A percentile compares a stretch with the other conserved stretches of the same genome.
Conservation (phyloP, 2,329 filamentous ascomycete genomes). For the Neophaeococcomyces aloes region DNA sequence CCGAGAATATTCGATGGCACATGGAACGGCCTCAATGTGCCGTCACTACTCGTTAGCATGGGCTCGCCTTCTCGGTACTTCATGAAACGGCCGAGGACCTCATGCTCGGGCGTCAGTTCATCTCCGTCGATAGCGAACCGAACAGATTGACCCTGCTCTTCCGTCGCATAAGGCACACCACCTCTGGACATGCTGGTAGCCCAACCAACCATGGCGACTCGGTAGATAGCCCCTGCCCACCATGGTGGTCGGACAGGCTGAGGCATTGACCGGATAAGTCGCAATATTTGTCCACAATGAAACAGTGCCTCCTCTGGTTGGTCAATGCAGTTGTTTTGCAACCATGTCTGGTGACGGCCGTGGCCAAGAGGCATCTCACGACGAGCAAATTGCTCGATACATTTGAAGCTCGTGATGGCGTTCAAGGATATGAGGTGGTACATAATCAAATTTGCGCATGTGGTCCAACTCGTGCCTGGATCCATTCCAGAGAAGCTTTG, state of each 20-base stretch:
- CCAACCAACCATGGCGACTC: slow-evolving; percentile 55
- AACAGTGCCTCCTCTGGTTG: slow-evolving; percentile 54
- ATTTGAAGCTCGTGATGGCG: slow-evolving; percentile 55
- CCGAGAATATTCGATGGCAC: slow-evolving; percentile 40
- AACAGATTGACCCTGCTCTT: slow-evolving; percentile 25
- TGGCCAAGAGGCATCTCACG: slow-evolving; percentile 48
- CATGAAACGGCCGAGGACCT: slow-evolving; percentile 41
- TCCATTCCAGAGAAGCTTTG: slow-evolving; percentile 43
- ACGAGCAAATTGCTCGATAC: slow-evolving; percentile 56
- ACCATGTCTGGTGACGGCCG: slow-evolving; percentile 45
- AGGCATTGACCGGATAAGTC: slow-evolving; percentile 51
- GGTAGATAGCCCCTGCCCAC: slow-evolving; percentile 62
- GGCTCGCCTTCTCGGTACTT: slow-evolving; percentile 45
- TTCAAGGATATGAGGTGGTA: slow-evolving; percentile 63
- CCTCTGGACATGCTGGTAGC: slow-evolving; percentile 48
- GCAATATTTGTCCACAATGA: slow-evolving; percentile 57
- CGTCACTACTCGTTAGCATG: slow-evolving; percentile 41
- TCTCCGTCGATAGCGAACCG: slow-evolving; percentile 40
- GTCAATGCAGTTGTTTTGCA: slow-evolving; percentile 53
- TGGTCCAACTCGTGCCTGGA: slow-evolving; percentile 45
- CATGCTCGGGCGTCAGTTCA: slow-evolving; percentile 40
- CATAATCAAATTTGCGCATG: slow-evolving; percentile 55
- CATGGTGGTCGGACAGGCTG: slow-evolving; percentile 52
- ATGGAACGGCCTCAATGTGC: slow-evolving; percentile 37
- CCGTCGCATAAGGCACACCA: slow-evolving; percentile 26